Base-by-base conservation (phyloP, 768 basidiomycete species). In the Hypsizygus marmoreus region DNA sequence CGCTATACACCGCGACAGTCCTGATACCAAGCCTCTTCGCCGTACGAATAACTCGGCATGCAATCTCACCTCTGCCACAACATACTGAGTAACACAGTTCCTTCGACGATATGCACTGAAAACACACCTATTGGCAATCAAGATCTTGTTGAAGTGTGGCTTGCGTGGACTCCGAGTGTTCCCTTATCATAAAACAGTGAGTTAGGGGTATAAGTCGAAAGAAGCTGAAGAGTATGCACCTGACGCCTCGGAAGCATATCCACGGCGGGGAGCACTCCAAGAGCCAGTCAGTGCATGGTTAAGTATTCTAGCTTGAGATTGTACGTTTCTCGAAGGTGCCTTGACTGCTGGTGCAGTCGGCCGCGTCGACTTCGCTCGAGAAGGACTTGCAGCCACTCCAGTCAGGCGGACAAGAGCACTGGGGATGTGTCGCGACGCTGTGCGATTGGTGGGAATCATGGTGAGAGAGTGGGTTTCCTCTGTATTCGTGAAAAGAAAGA, bases 1-100 rank as follows among this genome's bases (percentile, higher is more conserved):
- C 91, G 49, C 88, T 91, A 61, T 88, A 97, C 6, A 97, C 89
- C 0, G 93, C 93, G 12, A 97, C 94, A 0, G 91, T 93, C 75
- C 80, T 85, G 62, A 97, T 86, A 0, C 95, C 94, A 3, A 97
- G 72, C 60, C 87, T 88, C 64, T 75, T 82, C 2, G 91, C 91
- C 0, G 94, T 95, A 19, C 89, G 84, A 44, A 95, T 95, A 33
- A 97, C 91, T 14, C 94, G 85, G 64, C 95, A 97, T 4, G 94
- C 93, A 52, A 97, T 97, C 67, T 97, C 94, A 36, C 94, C 94
- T 65, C 93, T 95, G 50, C 11, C 26, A 9, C 22, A 1, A 43
- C 4, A 14, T 49, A 12, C 33, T 25, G 17, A 47, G 9, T 36
- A 29, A 26, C 16, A 45, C 23, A 19, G 26, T 20, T 33, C 10